Evolutionary conservation across 2,329 filamentous ascomycete genomes (phyloP), one percentile per base, ranked within the genome.

Genomic region (Beauveria rudraprayagi): DNA sequence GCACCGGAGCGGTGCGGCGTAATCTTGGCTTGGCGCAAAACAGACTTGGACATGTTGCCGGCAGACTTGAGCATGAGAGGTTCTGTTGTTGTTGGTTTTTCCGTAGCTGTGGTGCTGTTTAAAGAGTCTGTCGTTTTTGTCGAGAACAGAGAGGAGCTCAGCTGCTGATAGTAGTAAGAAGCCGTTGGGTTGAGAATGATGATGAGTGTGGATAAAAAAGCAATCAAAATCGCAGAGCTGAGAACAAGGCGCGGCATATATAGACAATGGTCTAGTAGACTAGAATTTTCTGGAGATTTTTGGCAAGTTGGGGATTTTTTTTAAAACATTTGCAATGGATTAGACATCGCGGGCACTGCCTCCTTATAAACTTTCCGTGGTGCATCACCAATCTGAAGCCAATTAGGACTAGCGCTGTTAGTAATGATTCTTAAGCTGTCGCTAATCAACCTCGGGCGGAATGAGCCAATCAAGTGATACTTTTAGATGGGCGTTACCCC

Each of bases 1-100:
- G 83, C 79, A 62, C 80, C 78, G 66, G 89, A 94, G 62, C 83
- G 85, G 65, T 92, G 89, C 58, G 88, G 87, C 43, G 83, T 83
- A 76, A 95, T 88, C 69, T 89, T 90, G 67, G 86, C 86, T 73
- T 88, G 82, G 43, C 79, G 74, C 63, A 89, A 83, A 57, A 66
- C 63, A 44, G 82, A 76, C 72, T 84, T 85, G 60, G 84, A 80
- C 84, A 88, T 88, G 68, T 76, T 76, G 67, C 71, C 76, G 64
- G 66, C 67, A 9, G 70, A 57, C 65, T 76, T 80, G 68, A 72
- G 66, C 70, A 73, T 74, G 41, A 65, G 65, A 9, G 60, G 48
- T 37, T 47, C 28, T 26, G 53, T 43, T 22, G 26, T 43, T 26
- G 53, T 40, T 22, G 26, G 41, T 41, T 48, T 19, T 22, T 61